These are phyloP conservation scores for Termitomyces sp. DNA, from an alignment of 768 basidiomycete genomes.

Conservation along the genomic window DNA sequence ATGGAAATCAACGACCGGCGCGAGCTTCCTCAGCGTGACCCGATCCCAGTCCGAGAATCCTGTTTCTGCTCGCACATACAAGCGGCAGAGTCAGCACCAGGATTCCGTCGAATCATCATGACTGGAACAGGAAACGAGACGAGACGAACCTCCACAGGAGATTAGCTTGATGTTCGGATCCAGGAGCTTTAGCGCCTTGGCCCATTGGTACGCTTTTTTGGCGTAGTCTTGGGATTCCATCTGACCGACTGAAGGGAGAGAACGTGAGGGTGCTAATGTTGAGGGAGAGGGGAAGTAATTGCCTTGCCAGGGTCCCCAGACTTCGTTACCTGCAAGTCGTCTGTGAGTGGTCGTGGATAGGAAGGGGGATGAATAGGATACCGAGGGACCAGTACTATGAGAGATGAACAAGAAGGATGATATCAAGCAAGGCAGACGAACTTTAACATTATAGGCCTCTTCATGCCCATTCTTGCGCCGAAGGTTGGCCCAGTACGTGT, in stretches of 20 bases:
- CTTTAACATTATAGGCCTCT: constrained; percentile 52
- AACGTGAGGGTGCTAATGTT: background rate
- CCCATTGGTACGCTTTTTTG: constrained; percentile 57
- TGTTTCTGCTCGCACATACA: constrained; percentile 26
- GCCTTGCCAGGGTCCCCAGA: constrained; percentile 55
- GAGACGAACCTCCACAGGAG: constrained; percentile 46
- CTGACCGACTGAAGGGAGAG: constrained; percentile 43
- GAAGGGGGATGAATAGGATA: background rate
- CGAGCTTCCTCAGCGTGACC: constrained; percentile 36
- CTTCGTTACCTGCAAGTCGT: constrained; percentile 49
- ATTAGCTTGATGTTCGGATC: constrained; percentile 55
- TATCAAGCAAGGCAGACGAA: constrained; percentile 1
- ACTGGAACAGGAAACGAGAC: background rate
- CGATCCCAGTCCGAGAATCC: constrained; percentile 43
- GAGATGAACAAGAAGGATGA: background rate
- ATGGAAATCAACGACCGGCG: constrained; percentile 49
- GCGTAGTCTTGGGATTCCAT: constrained; percentile 53
- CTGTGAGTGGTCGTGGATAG: background rate
- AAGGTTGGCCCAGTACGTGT: constrained; percentile 53
- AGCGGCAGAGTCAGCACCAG: background rate
- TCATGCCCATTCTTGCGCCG: constrained; percentile 54
- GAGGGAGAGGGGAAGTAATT: background rate
- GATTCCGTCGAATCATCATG: no score
- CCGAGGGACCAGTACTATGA: constrained; percentile 34
- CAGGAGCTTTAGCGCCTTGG: constrained; percentile 53